phyloP scores from a whole-genome alignment of 1,284 basidiomycete species.

The Apiotrichum gracile region DNA sequence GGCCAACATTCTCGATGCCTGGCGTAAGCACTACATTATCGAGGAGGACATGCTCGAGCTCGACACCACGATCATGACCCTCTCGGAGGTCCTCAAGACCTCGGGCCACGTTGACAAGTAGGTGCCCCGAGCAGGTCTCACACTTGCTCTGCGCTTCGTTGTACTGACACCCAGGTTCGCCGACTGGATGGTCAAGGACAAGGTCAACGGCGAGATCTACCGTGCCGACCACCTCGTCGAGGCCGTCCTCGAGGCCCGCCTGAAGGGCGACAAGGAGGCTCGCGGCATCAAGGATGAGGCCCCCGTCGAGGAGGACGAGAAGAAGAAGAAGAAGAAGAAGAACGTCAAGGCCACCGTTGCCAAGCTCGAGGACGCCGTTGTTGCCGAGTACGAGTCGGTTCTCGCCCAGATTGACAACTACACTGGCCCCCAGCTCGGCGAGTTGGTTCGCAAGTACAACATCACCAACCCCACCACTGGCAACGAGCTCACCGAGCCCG shows the following conservation, averaged over 20 bases:
- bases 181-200: conserved; percentile 99
- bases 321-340: conserved; percentile 79
- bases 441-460: conserved; percentile 73
- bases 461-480: conserved; percentile 88
- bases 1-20: conserved; percentile 93
- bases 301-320: conserved; percentile 56
- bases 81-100: conserved; percentile 89
- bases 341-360: conserved; percentile 68
- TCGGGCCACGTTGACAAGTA: conserved; percentile 92
- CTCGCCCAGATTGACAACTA: conserved; percentile 96
- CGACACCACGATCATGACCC: conserved; percentile 97
- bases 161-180: conserved; percentile 60
- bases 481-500: conserved; percentile 86
- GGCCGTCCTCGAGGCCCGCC: conserved; percentile 79
- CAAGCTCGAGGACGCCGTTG: conserved; percentile 69
- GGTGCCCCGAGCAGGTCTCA: no score
- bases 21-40: conserved; percentile 97
- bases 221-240: conserved; percentile 97
- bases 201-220: conserved; percentile 89
- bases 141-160: no score
- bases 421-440: conserved; percentile 79
- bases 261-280: conserved; percentile 90
- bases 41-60: conserved; percentile 99
- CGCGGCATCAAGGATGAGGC: conserved; percentile 59
- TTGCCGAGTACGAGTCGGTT: conserved; percentile 71